These are phyloP conservation scores for Nitzschia sp. DNA, from an alignment of 108 stramenopile species.

Conservation along the genomic window DNA sequence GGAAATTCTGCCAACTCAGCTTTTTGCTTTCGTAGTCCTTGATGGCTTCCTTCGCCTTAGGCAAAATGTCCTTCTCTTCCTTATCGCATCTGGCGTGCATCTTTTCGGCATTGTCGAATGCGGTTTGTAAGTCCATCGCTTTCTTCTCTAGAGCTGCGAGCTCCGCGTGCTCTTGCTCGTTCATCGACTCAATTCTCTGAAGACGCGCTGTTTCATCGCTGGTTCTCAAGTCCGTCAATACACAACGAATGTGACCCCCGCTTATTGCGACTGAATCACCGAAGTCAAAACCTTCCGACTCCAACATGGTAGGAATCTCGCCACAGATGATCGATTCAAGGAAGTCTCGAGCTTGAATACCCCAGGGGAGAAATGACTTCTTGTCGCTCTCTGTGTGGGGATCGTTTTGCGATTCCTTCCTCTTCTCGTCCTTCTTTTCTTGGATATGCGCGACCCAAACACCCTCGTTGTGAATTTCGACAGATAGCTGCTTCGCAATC, in stretches of 20 bases:
- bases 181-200: constrained; percentile 46
- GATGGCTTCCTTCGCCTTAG: constrained; percentile 35
- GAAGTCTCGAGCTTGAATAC: constrained; percentile 41
- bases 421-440: constrained; percentile 28
- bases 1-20: constrained; percentile 26
- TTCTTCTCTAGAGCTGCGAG: constrained; percentile 36
- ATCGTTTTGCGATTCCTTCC: constrained; percentile 12
- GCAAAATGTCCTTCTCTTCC: constrained; percentile 31
- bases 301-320: constrained; percentile 54
- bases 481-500: constrained; percentile 52
- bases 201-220: constrained; percentile 55
- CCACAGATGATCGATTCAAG: constrained; percentile 64
- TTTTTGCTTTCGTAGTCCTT: constrained; percentile 25
- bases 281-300: constrained; percentile 35
- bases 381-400: constrained; percentile 7
- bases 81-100: constrained; percentile 5
- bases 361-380: constrained; percentile 68
- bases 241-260: constrained; percentile 67
- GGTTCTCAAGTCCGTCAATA: constrained; percentile 68
- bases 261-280: constrained; percentile 33
- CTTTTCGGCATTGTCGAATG: constrained; percentile 25
- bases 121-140: constrained; percentile 2
- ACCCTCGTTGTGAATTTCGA: constrained; percentile 86
- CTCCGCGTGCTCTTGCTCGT: constrained; percentile 32
- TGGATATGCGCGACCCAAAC: constrained; percentile 47